phyloP scores from a whole-genome alignment of 2,329 filamentous ascomycete genomes.

The Rutstroemia sp. region DNA sequence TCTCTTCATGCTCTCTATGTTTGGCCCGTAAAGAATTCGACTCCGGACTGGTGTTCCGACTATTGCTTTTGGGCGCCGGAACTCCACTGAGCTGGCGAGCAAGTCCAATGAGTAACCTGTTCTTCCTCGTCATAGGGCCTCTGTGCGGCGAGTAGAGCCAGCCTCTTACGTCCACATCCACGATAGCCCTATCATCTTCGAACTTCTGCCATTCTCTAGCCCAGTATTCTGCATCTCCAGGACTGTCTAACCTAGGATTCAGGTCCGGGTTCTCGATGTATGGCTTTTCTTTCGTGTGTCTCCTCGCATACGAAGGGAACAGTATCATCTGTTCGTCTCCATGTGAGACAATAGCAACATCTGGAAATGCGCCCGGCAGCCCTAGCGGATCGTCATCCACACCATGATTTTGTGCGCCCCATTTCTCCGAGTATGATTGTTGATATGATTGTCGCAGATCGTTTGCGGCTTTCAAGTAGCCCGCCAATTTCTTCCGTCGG shows the following conservation, averaged over 20 bases:
- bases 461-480: conserved; percentile 64
- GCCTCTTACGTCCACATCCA: conserved; percentile 90
- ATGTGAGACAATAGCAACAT: conserved; percentile 70
- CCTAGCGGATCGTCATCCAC: conserved; percentile 36
- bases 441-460: conserved; percentile 63
- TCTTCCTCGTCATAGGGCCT: conserved; percentile 79
- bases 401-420: conserved; percentile 36
- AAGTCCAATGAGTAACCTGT: conserved; percentile 77
- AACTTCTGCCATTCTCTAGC: conserved; percentile 69
- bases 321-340: conserved; percentile 89
- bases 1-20: conserved; percentile 40
- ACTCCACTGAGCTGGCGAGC: conserved; percentile 85
- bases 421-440: conserved; percentile 41
- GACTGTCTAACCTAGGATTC: conserved; percentile 32
- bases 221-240: conserved; percentile 67
- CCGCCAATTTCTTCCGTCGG: conserved; percentile 71
- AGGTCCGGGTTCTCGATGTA: conserved; percentile 33
- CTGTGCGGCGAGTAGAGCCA: conserved; percentile 88
- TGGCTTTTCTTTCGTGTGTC: conserved; percentile 25
- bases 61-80: conserved; percentile 38
- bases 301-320: conserved; percentile 86
- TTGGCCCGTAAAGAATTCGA: conserved; percentile 20
- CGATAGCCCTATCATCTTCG: conserved; percentile 76
- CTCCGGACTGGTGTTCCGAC: conserved; percentile 26
- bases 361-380: conserved; percentile 73